phyloP scores from a whole-genome alignment of 2,329 filamentous ascomycete species.

The Biscogniauxia marginata region DNA sequence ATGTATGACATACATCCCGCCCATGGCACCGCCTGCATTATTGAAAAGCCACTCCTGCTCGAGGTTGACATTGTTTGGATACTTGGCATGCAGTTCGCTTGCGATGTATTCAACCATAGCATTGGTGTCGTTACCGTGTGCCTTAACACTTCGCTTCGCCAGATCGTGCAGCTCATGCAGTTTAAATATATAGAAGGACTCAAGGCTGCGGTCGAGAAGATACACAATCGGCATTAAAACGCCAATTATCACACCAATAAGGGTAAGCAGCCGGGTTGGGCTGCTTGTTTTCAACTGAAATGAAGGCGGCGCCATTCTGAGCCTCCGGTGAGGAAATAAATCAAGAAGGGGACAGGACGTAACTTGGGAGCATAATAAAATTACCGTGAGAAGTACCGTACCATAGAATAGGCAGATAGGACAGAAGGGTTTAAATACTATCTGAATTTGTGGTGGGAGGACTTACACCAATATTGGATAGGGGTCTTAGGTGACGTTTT shows the following conservation, averaged over 20 bases:
- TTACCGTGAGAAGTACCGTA: no score
- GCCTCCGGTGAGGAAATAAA: not conserved
- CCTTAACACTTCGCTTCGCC: slow-evolving; percentile 61
- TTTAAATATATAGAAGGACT: slow-evolving; percentile 74
- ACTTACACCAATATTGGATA: not conserved
- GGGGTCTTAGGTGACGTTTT: not conserved
- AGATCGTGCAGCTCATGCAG: slow-evolving; percentile 68
- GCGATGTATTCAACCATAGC: slow-evolving; percentile 70
- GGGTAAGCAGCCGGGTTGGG: slow-evolving; percentile 41
- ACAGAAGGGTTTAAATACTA: no score
- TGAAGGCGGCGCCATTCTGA: not conserved
- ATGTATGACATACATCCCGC: slow-evolving; percentile 86
- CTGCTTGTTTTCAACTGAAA: slow-evolving; percentile 10
- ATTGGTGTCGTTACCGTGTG: slow-evolving; percentile 73
- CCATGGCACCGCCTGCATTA: slow-evolving; percentile 90
- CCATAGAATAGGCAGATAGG: not conserved
- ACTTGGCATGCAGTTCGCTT: slow-evolving; percentile 58
- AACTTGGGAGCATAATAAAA: not conserved
- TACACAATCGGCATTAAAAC: slow-evolving; percentile 54
- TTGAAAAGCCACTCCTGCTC: slow-evolving; percentile 88
- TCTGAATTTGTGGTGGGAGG: not conserved
- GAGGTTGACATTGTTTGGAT: slow-evolving; percentile 59
- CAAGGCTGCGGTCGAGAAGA: slow-evolving; percentile 56
- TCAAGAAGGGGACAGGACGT: not conserved
- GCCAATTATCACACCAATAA: slow-evolving; percentile 54